Evolutionary conservation across 495 filamentous ascomycete genomes (phyloP), one percentile per base, ranked within the genome.

Genomic region (Neurospora cerealis): DNA sequence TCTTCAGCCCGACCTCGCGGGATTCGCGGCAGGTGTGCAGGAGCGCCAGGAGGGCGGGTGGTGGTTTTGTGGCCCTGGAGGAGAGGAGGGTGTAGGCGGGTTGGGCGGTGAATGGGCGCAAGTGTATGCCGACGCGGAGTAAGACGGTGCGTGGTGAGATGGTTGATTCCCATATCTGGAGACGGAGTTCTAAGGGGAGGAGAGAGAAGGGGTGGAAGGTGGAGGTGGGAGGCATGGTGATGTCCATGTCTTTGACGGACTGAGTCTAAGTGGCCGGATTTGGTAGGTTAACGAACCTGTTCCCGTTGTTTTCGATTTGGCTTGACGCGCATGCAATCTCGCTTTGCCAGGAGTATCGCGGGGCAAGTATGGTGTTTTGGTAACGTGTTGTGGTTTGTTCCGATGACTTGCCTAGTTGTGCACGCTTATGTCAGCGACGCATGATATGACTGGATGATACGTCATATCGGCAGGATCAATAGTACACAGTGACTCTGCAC

Each of bases 101-200:
- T 21, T 1, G 3, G 42, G 42, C 2, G 10, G 46, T 54, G 0
- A 54, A 5, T 4, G 10, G 9, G n/a, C n/a, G 46, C 46, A 21
- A 54, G 46, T 21, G n/a, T 9, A n/a, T 48, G 44, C n/a, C 44
- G n/a, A 48, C 44, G 44, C 44, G 44, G 4, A 54, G 46, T 5
- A 4, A 13, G 46, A 54, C 21, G 4, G 21, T 54, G 46, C 46
- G 46, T 2, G 46, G 21, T 21, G 71, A 1, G 28, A 54, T 46
- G 48, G 38, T 24, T 40, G 62, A 72, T 70, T 39, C 71, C 80
- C 81, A 84, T 37, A 84, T 81, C 5, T 79, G 72, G 76, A 84
- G 76, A 40, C 82, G 80, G 60, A 84, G 70, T 44, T 84, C 82
- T 40, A 79, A 62, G 13, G 82, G 82, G 11, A 84, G 77, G n/a